Base-by-base conservation (phyloP, 2,329 filamentous ascomycete species). In the Penicillium capsulatum region DNA sequence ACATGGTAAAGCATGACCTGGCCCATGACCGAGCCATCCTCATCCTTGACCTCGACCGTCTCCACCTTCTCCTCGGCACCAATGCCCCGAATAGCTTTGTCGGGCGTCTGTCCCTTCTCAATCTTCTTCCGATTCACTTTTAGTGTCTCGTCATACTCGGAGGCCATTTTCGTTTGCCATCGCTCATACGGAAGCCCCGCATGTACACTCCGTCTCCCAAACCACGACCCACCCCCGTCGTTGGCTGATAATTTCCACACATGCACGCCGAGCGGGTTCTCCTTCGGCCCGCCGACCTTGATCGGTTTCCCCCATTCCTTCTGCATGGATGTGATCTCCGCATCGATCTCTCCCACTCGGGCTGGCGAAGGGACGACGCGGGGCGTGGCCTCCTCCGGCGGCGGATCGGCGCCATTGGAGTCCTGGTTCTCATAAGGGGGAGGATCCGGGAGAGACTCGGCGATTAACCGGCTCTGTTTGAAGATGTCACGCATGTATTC, bases 211-310 rank as follows among this genome's bases (percentile, higher is more conserved):
- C 84, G 74, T 39, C 91, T 73, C 16, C 87, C 87, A 65, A 96
- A 97, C 91, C 91, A 97, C 6, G 85, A 75, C 2, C 90, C 91
- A 49, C 83, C 83, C 26, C 87, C 81, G 63, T 97, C 91, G 54
- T 86, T 83, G 2, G 83, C 79, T 0, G 75, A 69, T 44, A 92
- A 74, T 63, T 94, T 94, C 69, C 85, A 95, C 16, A 96, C 80
- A 39, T 73, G 75, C 46, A 96, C 81, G 0, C 76, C 80, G 7
- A 87, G 71, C 0, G 87, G 85, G 56, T 94, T 92, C 14, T 90
- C 83, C 51, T 75, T 81, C 3, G 77, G 65, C 29, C 75, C 79
- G 39, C 87, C 66, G 34, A 63, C 44, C 30, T 63, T 65, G 65
- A 90, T 69, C 29, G 88, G 84, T 63, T 94, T 95, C 30, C 79